Evolutionary conservation across 176 grass and related monocot species (phyloP), one percentile per base, ranked within the genome.

Genomic region (Avena sativa): DNA sequence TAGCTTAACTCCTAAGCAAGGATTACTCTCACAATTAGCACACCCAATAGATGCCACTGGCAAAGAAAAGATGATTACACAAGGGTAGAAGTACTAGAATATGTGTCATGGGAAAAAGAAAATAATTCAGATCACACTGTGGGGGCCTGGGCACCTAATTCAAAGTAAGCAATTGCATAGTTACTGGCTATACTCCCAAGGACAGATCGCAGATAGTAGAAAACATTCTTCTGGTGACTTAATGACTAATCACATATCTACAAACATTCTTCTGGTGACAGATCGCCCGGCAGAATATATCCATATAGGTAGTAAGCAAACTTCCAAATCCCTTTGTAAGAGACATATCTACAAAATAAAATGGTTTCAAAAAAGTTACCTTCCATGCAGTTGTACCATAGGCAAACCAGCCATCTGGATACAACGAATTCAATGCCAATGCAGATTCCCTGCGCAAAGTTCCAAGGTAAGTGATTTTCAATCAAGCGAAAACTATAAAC

Each of bases 371-470:
- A 32, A 21, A 85, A 48, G 34, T 60, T 84, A 98, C 95, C 93
- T 93, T 98, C 87, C 93, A 95, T 81, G 95, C 88, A 86, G 81
- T 78, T 62, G 88, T 94, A 71, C 95, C 95, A 62, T 92, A 92
- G 30, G 95, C 91, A 88, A 98, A 98, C 93, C 95, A 95, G 23
- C 95, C 91, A 95, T 98, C 93, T 85, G 91, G 95, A 91, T 89
- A 88, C 72, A 95, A 80, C 49, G 95, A 91, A 92, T 98, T 98
- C 78, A 95, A 88, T 15, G 93, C 79, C 75, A 98, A 86, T 50
- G 95, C 95, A 85, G 93, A 95, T 91, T 98, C 93, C 95, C 95
- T 98, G 20, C 78, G 12, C 73, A 67, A 89, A 72, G 73, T 81
- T 62, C 40, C 44, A 70, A 69, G 12, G 50, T 2, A 87, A 66